phyloP scores from a whole-genome alignment of 1,284 basidiomycete species.

The Jaminaea rosea region DNA sequence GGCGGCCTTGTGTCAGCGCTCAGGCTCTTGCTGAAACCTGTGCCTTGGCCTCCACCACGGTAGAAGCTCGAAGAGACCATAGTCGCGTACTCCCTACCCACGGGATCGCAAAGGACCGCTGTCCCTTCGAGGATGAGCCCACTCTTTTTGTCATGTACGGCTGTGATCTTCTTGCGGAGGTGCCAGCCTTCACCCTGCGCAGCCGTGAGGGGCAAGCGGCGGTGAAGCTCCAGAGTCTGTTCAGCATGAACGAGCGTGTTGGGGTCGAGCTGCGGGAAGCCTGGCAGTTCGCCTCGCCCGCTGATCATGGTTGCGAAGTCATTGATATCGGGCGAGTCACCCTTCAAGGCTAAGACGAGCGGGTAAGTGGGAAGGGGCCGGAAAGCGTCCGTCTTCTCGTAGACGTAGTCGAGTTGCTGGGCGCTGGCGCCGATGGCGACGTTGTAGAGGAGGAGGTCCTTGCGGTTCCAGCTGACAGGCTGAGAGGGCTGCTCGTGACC shows the following conservation, averaged over 20 bases:
- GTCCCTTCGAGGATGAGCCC: slow-evolving; percentile 37
- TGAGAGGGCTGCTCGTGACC: slow-evolving; percentile 38
- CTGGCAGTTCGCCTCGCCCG: slow-evolving; percentile 16
- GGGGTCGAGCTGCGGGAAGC: slow-evolving; percentile 41
- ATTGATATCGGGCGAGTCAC: slow-evolving; percentile 30
- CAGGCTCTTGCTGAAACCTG: slow-evolving; percentile 23
- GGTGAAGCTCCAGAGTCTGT: slow-evolving; percentile 46
- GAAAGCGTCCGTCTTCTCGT: slow-evolving; percentile 41
- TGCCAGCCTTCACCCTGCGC: slow-evolving; percentile 39
- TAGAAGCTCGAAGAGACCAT: slow-evolving; percentile 37
- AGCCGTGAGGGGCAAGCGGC: slow-evolving; percentile 32
- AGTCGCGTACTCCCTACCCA: slow-evolving; percentile 23
- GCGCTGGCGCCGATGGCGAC: slow-evolving; percentile 36
- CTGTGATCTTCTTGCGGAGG: slow-evolving; percentile 22
- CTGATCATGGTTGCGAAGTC: slow-evolving; percentile 41
- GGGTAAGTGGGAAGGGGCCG: slow-evolving; percentile 47
- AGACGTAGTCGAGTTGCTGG: slow-evolving; percentile 45
- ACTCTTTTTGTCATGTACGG: slow-evolving; percentile 29
- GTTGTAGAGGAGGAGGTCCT: slow-evolving; percentile 44
- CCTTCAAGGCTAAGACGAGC: slow-evolving; percentile 43
- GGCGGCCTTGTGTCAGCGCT: slow-evolving; percentile 14
- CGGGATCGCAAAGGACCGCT: slow-evolving; percentile 23
- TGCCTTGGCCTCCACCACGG: slow-evolving; percentile 34
- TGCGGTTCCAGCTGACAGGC: slow-evolving; percentile 46
- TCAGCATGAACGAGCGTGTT: slow-evolving; percentile 49